Percentiles rank a stretch among this genome's conserved stretches.
Evolutionary conservation across 768 basidiomycete species (phyloP).

Genomic region (Russula lepida): DNA sequence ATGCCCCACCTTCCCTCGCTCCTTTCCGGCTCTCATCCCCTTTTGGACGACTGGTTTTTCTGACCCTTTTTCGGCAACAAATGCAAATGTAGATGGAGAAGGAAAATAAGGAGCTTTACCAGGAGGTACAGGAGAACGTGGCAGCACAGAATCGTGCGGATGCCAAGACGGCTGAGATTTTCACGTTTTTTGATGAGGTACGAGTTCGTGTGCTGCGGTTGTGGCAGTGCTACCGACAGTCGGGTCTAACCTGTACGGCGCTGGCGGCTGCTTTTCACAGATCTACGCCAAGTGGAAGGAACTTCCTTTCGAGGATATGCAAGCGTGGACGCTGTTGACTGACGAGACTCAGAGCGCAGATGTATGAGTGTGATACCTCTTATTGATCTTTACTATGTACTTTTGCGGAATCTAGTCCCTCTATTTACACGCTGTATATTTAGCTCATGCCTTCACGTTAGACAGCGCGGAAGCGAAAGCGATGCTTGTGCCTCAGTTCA

Average conservation of each 20-base stretch:
- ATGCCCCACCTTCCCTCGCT: background rate
- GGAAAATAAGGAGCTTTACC: constrained; percentile 42
- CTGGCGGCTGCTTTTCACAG: constrained; percentile 26
- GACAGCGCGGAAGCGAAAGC: background rate
- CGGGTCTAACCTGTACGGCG: background rate
- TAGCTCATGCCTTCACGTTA: background rate
- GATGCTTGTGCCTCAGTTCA: background rate
- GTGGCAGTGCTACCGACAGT: background rate
- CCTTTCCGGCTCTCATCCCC: background rate
- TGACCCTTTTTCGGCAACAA: background rate
- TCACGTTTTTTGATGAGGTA: constrained; percentile 50
- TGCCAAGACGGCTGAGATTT: constrained; percentile 35
- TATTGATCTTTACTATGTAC: background rate
- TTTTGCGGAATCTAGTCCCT: background rate
- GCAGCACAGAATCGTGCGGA: constrained; percentile 40
- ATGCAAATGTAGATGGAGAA: constrained; percentile 37
- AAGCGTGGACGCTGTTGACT: constrained; percentile 32
- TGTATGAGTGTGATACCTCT: background rate
- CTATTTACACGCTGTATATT: background rate
- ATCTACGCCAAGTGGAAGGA: constrained; percentile 43
- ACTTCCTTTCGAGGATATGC: constrained; percentile 56
- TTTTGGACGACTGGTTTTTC: too few species aligned
- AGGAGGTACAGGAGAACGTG: constrained; percentile 42
- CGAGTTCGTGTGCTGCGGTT: constrained; percentile 8
- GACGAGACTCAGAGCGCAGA: constrained; percentile 30